Evolutionary conservation across 768 basidiomycete genomes (phyloP).

Genomic region (Pluteus cervinus): DNA sequence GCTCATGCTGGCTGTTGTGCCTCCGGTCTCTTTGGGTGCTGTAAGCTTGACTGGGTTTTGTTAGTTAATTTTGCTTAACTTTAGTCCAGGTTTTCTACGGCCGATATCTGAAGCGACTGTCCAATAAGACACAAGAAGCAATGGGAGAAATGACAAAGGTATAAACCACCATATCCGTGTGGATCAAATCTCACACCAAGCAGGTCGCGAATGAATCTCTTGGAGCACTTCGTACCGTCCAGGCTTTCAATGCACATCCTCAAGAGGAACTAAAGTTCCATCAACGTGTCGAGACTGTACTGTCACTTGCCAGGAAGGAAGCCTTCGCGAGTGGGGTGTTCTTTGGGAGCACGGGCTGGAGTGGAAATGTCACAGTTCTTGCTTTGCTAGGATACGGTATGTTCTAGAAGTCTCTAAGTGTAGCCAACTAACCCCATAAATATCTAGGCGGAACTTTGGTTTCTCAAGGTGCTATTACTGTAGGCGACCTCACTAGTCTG

Average conservation of each 20-base stretch:
- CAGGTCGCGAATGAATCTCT: slow-evolving; percentile 88
- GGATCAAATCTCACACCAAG: not conserved
- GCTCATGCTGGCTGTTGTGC: slow-evolving; percentile 90
- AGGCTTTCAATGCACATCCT: slow-evolving; percentile 81
- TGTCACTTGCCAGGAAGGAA: slow-evolving; percentile 77
- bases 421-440: not conserved
- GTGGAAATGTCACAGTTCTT: slow-evolving; percentile 88
- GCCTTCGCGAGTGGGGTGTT: slow-evolving; percentile 89
- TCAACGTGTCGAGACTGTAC: slow-evolving; percentile 55
- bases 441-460: slow-evolving; percentile 82
- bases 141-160: slow-evolving; percentile 91
- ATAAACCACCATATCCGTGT: not conserved
- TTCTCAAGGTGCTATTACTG: slow-evolving; percentile 79
- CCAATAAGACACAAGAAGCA: slow-evolving; percentile 89
- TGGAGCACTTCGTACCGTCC: slow-evolving; percentile 80
- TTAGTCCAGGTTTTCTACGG: slow-evolving; percentile 81
- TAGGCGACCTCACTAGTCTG: slow-evolving; percentile 87
- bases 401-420: slow-evolving; percentile 10
- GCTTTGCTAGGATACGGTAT: slow-evolving; percentile 87
- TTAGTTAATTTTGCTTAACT: slow-evolving; percentile 2
- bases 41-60: slow-evolving; percentile 31
- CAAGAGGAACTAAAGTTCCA: slow-evolving; percentile 78
- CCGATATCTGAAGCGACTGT: slow-evolving; percentile 87
- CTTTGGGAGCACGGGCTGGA: slow-evolving; percentile 88
- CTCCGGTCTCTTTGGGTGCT: slow-evolving; percentile 81